Evolutionary conservation across 2,329 filamentous ascomycete species (phyloP), one percentile per base, ranked within the genome.

Genomic region (Torrubiellomyces zombiae): DNA sequence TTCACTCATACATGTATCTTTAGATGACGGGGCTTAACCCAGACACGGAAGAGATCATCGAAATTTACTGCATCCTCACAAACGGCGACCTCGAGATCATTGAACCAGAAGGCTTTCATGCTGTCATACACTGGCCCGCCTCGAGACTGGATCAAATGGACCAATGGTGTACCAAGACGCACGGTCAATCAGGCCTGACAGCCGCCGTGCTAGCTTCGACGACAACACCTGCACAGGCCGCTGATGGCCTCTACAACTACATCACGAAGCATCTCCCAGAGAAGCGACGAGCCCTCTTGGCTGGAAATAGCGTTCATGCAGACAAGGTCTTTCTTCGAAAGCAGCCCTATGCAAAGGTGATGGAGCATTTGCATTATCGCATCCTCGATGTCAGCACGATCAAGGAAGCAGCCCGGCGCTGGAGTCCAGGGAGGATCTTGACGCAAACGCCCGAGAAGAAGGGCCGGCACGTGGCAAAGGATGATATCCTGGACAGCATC

Each of bases 401-500:
- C 43, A 95, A 95, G 55, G 89, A 98, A 56, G 85, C 81, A 13
- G 78, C 75, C 11, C 67, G 71, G 35, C 64, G 86, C 22, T 98
- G 89, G 86, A 74, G 71, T 21, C 36, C 46, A 16, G 40, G 37
- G 26, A 34, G 37, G 20, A 29, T 54, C 16, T 43, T 78, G 32
- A 55, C 57, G 28, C 56, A 59, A 21, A 71, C 67, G 15, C 85
- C 86, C 9, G 50, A 44, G 33, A 95, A 95, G 59, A 67, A 66
- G 44, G 70, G 67, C 18, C 56, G 73, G 25, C 89, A 98, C 55
- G 70, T 86, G 50, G 89, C 89, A 0, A 72, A 67, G 39, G 72
- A 81, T 28, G 89, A 98, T 50, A 93, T 98, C 29, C 50, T 94
- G 32, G 89, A 98, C 57, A 95, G 86, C 51, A 94, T 98, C 33